Percentiles rank a stretch among this genome's conserved stretches.
These are phyloP conservation scores for Ophiocordyceps unilateralis DNA, from an alignment of 2,329 filamentous ascomycete genomes.

Conservation along the genomic window DNA sequence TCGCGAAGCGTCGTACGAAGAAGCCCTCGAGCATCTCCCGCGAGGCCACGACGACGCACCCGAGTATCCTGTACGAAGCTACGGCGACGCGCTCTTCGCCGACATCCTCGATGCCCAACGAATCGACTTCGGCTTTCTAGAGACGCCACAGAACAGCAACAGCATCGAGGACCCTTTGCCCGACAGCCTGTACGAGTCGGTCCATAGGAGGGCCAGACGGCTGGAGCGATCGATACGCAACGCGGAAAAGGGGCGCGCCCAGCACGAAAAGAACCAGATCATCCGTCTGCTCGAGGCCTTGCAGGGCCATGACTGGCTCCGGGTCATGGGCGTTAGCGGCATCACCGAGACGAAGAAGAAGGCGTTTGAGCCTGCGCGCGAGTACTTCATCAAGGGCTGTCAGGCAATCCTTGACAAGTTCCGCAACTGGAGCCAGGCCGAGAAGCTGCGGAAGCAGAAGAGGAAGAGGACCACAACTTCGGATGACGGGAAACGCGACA, in stretches of 20 bases:
- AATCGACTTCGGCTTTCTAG: conserved; percentile 37
- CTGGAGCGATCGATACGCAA: conserved; percentile 46
- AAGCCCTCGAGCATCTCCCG: too few species aligned
- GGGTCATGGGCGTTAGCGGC: conserved; percentile 75
- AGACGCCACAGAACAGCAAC: conserved; percentile 26
- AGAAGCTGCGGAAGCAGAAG: conserved; percentile 64
- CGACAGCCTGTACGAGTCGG: conserved; percentile 33
- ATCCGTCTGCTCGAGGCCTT: conserved; percentile 60
- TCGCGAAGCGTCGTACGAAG: too few species aligned
- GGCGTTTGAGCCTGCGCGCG: conserved; percentile 69
- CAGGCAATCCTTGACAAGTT: conserved; percentile 75
- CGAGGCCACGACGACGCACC: conserved; percentile 8
- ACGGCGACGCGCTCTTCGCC: conserved; percentile 37
- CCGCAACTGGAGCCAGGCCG: conserved; percentile 70
- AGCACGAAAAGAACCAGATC: conserved; percentile 50
- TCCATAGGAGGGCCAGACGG: conserved; percentile 41
- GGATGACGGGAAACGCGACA: conserved; percentile 18
- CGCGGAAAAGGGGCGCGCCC: conserved; percentile 44
- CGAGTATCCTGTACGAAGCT: conserved; percentile 29
- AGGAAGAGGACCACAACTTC: conserved; percentile 13
- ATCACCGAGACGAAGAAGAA: conserved; percentile 75
- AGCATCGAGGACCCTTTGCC: conserved; percentile 35
- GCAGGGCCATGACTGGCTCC: conserved; percentile 82
- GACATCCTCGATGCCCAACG: conserved; percentile 38
- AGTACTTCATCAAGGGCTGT: conserved; percentile 73